phyloP scores from a whole-genome alignment of 2,329 filamentous ascomycete genomes.

The Diaporthe sp. region DNA sequence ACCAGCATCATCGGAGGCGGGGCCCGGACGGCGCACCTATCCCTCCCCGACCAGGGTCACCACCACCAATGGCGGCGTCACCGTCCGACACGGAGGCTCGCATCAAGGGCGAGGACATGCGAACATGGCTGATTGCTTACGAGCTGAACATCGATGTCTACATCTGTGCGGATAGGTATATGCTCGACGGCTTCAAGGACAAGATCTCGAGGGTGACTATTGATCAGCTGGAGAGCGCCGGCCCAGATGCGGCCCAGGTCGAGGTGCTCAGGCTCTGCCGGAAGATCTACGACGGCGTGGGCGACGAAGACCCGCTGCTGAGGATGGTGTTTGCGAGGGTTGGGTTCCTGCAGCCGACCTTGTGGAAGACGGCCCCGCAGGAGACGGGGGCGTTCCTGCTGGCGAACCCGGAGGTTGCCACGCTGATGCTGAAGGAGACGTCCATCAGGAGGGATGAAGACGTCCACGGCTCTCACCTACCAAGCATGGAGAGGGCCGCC shows the following conservation, averaged over 20 bases:
- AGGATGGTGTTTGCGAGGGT: conserved; percentile 64
- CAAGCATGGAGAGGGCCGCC: conserved; percentile 57
- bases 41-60: conserved; percentile 33
- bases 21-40: conserved; percentile 36
- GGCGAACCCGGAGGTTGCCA: conserved; percentile 59
- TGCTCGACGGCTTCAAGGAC: conserved; percentile 60
- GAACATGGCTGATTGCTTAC: conserved; percentile 62
- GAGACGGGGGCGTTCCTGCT: conserved; percentile 59
- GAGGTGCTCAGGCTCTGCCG: conserved; percentile 60
- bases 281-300: conserved; percentile 59
- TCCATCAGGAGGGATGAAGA: conserved; percentile 58
- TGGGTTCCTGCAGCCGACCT: conserved; percentile 60
- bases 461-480: conserved; percentile 51
- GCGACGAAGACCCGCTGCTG: conserved; percentile 57
- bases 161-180: conserved; percentile 62
- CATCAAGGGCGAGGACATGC: conserved; percentile 60
- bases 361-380: conserved; percentile 58
- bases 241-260: conserved; percentile 57
- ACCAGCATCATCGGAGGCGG: conserved; percentile 36
- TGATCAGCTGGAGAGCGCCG: conserved; percentile 61
- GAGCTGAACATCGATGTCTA: conserved; percentile 64
- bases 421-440: conserved; percentile 63
- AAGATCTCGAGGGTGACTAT: conserved; percentile 58
- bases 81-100: conserved; percentile 46
- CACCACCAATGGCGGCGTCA: conserved; percentile 40